Evolutionary conservation across 1,284 basidiomycete species (phyloP).

Genomic region (Puccinia hordei): DNA sequence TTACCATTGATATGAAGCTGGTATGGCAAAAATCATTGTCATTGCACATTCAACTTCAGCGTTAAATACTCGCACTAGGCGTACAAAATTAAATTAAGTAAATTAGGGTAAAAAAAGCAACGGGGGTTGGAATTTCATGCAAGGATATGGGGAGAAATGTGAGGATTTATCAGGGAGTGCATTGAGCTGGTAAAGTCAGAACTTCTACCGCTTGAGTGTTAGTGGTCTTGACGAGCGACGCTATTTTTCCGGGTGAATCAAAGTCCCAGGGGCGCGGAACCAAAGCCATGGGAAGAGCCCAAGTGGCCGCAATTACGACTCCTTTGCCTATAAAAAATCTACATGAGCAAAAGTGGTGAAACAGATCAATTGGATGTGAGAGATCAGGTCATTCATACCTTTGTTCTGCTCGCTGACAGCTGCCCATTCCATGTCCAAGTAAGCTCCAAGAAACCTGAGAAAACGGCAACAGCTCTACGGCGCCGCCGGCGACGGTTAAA

Average conservation of each 20-base stretch:
- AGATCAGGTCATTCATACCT: background rate
- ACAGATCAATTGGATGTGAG: background rate
- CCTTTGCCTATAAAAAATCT: conserved; percentile 49
- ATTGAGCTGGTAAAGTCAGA: background rate
- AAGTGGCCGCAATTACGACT: conserved; percentile 57
- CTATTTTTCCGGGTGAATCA: background rate
- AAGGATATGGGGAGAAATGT: too few relatives aligned
- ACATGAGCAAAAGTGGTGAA: too few relatives aligned
- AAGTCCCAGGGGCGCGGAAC: conserved; percentile 46
- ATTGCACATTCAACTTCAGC: too few relatives aligned
- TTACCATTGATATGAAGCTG: too few relatives aligned
- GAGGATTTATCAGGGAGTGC: too few relatives aligned
- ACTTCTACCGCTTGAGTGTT: background rate
- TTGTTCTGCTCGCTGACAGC: conserved; percentile 54
- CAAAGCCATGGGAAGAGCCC: conserved; percentile 52
- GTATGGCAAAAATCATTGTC: too few relatives aligned
- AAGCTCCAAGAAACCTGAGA: conserved; percentile 54
- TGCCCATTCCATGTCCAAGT: conserved; percentile 55
- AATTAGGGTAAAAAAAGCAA: too few relatives aligned
- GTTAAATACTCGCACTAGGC: too few relatives aligned
- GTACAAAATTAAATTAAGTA: too few relatives aligned
- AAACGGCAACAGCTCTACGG: conserved; percentile 54
- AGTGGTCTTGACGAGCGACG: background rate
- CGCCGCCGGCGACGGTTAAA: conserved; percentile 53
- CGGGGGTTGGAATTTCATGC: too few relatives aligned